Evolutionary conservation across 2,329 filamentous ascomycete genomes (phyloP).

Genomic region (Epichloe baconii): DNA sequence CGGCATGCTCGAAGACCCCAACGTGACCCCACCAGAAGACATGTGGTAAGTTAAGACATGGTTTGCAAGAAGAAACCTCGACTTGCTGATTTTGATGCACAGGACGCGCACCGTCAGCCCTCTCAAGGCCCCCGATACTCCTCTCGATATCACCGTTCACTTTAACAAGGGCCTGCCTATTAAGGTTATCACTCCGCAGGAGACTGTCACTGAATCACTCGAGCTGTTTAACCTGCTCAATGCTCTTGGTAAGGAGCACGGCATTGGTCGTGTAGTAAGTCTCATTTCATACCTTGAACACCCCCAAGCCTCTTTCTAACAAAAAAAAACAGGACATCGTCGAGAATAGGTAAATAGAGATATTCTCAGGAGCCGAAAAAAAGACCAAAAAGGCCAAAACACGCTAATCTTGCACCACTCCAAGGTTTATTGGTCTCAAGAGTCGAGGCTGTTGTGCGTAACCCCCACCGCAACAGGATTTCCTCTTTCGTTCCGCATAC

Average conservation of each 20-base stretch:
- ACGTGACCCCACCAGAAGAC: background rate
- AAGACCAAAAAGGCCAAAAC: background rate
- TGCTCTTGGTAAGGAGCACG: background rate
- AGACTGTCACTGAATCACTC: slow-evolving; percentile 2
- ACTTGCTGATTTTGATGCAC: background rate
- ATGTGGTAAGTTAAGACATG: background rate
- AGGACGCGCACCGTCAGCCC: slow-evolving; percentile 2
- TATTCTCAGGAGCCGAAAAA: background rate
- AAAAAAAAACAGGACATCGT: background rate
- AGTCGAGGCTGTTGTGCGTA: slow-evolving; percentile 1
- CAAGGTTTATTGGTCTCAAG: slow-evolving; percentile 1
- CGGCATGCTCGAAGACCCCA: slow-evolving; percentile 1
- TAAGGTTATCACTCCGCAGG: background rate
- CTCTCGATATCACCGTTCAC: background rate
- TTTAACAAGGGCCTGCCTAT: slow-evolving; percentile 2
- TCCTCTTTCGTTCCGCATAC: background rate
- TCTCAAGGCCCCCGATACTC: slow-evolving; percentile 1
- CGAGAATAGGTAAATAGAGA: background rate
- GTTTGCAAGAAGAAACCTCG: background rate
- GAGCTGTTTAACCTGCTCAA: background rate
- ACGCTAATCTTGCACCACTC: background rate
- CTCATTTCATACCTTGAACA: too few relatives aligned
- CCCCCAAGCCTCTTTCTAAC: background rate
- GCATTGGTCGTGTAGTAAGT: slow-evolving; percentile 1
- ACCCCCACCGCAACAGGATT: background rate